phyloP scores from a whole-genome alignment of 306 rosid species.

The Herpetospermum pedunculosum region DNA sequence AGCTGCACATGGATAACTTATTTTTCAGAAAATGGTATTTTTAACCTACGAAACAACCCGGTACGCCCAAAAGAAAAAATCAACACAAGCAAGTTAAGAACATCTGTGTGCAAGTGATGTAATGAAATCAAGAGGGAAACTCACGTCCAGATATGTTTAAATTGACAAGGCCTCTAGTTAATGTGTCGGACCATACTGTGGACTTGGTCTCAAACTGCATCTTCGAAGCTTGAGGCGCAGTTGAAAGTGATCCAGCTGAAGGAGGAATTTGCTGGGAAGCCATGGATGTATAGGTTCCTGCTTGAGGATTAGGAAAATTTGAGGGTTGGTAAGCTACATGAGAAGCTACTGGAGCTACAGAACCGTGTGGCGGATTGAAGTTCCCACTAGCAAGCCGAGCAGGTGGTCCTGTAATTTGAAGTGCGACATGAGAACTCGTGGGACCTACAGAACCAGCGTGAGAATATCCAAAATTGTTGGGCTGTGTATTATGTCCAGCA shows the following conservation, averaged over 20 bases:
- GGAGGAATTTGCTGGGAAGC: constrained; percentile 39
- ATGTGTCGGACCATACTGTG: constrained; percentile 93
- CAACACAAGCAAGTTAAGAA: not conserved
- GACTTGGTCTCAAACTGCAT: constrained; percentile 89
- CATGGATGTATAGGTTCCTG: constrained; percentile 28
- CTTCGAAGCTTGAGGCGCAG: constrained; percentile 51
- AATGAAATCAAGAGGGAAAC: constrained; percentile 21
- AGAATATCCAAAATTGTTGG: not conserved
- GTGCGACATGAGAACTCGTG: constrained; percentile 4
- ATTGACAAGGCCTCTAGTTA: constrained; percentile 88
- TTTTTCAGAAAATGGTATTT: not conserved
- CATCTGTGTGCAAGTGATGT: not conserved
- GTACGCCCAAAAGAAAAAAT: not conserved
- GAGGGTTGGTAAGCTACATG: constrained; percentile 33
- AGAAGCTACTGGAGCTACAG: constrained; percentile 11
- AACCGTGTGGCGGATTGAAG: constrained; percentile 13
- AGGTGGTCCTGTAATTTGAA: constrained; percentile 31
- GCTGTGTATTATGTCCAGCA: not conserved
- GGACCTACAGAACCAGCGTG: not conserved
- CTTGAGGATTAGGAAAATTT: constrained; percentile 24
- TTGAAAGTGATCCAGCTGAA: constrained; percentile 32
- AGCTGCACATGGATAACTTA: constrained; percentile 41
- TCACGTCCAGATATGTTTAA: constrained; percentile 94
- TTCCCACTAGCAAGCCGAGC: constrained; percentile 36
- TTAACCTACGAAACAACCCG: not conserved